These are phyloP conservation scores for Mikania micrantha DNA, from an alignment of 129 eudicot species.

Conservation along the genomic window DNA sequence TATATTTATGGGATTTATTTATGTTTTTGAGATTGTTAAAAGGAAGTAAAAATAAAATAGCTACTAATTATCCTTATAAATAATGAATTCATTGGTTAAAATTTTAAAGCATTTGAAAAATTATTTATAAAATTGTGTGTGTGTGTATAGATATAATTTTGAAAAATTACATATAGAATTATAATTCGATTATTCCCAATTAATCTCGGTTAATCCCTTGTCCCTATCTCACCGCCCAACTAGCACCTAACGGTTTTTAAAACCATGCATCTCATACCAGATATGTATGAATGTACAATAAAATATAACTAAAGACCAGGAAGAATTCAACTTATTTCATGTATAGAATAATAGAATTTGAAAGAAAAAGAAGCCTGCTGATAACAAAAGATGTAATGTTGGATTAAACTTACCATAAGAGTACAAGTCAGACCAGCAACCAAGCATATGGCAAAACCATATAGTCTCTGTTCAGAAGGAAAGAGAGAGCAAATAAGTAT, in stretches of 20 bases:
- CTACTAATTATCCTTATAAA: too few relatives aligned
- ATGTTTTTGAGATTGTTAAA: too few relatives aligned
- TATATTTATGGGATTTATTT: too few relatives aligned
- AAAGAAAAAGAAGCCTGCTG: background rate
- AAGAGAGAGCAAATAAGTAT: slow-evolving; percentile 11
- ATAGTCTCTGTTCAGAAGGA: slow-evolving; percentile 56
- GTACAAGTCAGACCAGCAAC: slow-evolving; percentile 89
- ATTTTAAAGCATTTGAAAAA: too few relatives aligned
- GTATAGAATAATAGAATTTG: background rate
- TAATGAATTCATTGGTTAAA: too few relatives aligned
- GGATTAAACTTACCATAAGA: slow-evolving; percentile 71
- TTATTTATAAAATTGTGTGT: too few relatives aligned
- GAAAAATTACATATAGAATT: too few relatives aligned
- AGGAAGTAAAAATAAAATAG: too few relatives aligned
- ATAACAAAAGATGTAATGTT: background rate
- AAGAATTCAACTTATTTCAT: background rate
- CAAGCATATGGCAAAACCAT: slow-evolving; percentile 91
- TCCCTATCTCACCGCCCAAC: too few relatives aligned
- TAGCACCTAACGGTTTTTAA: background rate
- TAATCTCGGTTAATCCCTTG: too few relatives aligned
- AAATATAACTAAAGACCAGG: background rate
- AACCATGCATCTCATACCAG: background rate
- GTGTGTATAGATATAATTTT: too few relatives aligned
- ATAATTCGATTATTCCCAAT: too few relatives aligned
- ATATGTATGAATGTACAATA: background rate